A percentile compares a stretch with the other conserved stretches of the same genome.
These are phyloP conservation scores for Truncatella angustata DNA, from an alignment of 2,329 filamentous ascomycete genomes.

Conservation along the genomic window DNA sequence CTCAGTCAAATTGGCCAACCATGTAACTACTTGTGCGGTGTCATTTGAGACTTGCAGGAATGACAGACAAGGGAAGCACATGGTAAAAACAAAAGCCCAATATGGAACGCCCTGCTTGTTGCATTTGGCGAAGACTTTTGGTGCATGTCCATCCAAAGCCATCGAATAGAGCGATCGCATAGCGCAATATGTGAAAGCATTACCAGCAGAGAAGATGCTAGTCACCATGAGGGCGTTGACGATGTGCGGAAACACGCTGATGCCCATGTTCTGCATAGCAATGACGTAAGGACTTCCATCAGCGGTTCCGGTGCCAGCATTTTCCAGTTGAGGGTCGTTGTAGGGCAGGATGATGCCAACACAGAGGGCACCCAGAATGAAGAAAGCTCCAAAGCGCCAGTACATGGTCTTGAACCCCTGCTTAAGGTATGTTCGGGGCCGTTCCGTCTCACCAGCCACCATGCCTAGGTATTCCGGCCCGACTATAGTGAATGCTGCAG, in stretches of 20 bases:
- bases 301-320: conserved; percentile 44
- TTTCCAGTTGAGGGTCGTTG: conserved; percentile 55
- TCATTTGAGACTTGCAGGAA: conserved; percentile 40
- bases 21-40: conserved; percentile 28
- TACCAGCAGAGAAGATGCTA: conserved; percentile 59
- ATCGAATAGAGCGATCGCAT: conserved; percentile 61
- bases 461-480: conserved; percentile 61
- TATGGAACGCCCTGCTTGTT: conserved; percentile 60
- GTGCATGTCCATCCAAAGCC: conserved; percentile 55
- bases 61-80: conserved; percentile 60
- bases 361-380: conserved; percentile 62
- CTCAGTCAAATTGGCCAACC: conserved; percentile 37
- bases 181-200: conserved; percentile 60
- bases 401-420: conserved; percentile 66
- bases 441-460: conserved; percentile 51
- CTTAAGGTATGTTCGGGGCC: conserved; percentile 57
- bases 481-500: conserved; percentile 58
- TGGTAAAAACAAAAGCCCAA: conserved; percentile 54
- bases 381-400: conserved; percentile 64
- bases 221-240: conserved; percentile 62
- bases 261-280: conserved; percentile 56
- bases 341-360: conserved; percentile 63
- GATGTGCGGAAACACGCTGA: conserved; percentile 54
- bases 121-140: conserved; percentile 48
- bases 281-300: conserved; percentile 56